Evolutionary conservation across 169 alveolate species (phyloP).

Genomic region (Toxoplasma gondii): DNA sequence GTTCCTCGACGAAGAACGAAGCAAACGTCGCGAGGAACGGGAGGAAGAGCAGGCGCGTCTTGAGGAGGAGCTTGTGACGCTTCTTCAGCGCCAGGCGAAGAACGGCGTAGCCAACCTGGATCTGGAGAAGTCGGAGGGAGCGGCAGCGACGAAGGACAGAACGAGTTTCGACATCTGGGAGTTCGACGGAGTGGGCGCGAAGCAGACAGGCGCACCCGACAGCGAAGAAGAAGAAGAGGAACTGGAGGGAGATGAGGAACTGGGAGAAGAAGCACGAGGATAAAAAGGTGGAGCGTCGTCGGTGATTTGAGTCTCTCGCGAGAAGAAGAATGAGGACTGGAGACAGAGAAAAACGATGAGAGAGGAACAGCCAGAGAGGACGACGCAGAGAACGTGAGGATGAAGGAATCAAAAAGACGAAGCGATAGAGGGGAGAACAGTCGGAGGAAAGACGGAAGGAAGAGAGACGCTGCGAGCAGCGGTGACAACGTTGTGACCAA

Average conservation of each 20-base stretch:
- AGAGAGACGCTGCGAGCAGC: background rate
- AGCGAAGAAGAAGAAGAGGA: background rate
- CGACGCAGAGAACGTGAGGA: background rate
- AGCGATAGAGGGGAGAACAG: background rate
- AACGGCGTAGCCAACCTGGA: background rate
- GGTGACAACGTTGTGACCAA: background rate
- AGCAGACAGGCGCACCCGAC: background rate
- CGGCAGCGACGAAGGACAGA: background rate
- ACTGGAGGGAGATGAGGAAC: background rate
- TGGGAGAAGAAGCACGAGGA: background rate
- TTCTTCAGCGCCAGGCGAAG: background rate
- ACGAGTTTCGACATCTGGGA: conserved; percentile 14
- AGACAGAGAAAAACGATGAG: background rate
- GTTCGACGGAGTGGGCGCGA: conserved; percentile 34
- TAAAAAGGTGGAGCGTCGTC: background rate
- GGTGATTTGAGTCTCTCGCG: background rate
- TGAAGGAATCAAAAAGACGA: background rate
- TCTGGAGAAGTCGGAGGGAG: background rate
- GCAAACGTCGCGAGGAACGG: background rate
- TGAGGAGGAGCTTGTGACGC: background rate
- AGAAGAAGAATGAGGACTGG: background rate
- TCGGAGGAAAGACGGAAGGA: background rate
- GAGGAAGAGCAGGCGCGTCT: background rate
- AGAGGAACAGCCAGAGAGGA: too few relatives aligned
- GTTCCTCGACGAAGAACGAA: background rate